These are phyloP conservation scores for Pascua sp. DNA, from an alignment of 1,284 basidiomycete genomes.

Conservation along the genomic window DNA sequence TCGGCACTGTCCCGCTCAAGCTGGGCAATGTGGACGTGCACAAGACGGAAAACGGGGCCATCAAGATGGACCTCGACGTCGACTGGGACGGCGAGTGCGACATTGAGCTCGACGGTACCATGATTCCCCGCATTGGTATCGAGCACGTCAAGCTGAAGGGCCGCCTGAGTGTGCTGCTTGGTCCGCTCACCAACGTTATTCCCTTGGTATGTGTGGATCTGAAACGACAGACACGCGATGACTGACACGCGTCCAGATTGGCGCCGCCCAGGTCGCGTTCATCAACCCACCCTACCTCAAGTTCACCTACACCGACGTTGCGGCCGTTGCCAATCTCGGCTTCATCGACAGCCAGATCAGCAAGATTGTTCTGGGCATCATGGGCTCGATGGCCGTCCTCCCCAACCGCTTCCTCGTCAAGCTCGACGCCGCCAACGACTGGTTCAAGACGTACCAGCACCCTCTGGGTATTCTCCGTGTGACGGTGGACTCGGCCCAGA, in stretches of 20 bases:
- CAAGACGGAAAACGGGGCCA: conserved; percentile 3
- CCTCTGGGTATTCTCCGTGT: conserved; percentile 10
- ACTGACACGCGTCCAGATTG: conserved; percentile 1
- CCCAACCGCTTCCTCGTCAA: conserved; percentile 19
- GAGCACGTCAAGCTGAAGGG: conserved; percentile 14
- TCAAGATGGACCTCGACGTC: conserved; percentile 17
- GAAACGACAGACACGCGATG: background rate
- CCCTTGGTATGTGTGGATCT: conserved; percentile 7
- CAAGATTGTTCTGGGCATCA: conserved; percentile 7
- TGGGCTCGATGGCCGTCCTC: conserved; percentile 13
- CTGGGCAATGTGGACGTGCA: conserved; percentile 15
- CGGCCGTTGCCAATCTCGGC: conserved; percentile 7
- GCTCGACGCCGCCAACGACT: conserved; percentile 12
- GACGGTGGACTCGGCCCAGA: conserved; percentile 3
- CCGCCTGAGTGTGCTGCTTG: conserved; percentile 9
- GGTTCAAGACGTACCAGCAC: conserved; percentile 16
- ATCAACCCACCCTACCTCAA: conserved; percentile 17
- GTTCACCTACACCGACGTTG: conserved; percentile 12
- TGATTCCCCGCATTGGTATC: conserved; percentile 13
- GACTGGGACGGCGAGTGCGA: conserved; percentile 18
- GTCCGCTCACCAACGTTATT: conserved; percentile 10
- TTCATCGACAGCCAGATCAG: conserved; percentile 11
- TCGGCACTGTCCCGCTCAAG: conserved; percentile 10
- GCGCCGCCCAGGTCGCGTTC: conserved; percentile 15
- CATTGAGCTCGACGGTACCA: conserved; percentile 15